phyloP scores from a whole-genome alignment of 129 eudicot species.

The Escallonia rubra region DNA sequence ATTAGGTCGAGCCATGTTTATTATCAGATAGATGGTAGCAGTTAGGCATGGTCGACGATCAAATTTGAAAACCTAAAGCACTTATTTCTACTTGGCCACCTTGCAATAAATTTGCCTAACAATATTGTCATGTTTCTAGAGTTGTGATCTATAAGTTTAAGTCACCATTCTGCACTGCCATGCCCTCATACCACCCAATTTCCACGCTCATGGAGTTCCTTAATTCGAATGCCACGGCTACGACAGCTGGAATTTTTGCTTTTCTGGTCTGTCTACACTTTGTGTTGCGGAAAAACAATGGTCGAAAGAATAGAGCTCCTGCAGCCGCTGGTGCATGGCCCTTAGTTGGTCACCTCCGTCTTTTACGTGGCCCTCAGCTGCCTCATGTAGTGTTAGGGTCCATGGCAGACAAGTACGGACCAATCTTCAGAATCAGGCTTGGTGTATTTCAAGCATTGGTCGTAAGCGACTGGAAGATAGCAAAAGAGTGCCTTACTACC shows the following conservation, averaged over 20 bases:
- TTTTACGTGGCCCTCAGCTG: constrained; percentile 10
- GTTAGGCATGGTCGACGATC: no score
- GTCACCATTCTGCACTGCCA: no score
- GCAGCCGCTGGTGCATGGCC: constrained; percentile 28
- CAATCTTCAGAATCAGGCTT: constrained; percentile 23
- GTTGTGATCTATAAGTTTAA: no score
- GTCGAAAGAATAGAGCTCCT: constrained; percentile 3
- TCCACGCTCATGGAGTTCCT: no score
- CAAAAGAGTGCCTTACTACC: constrained; percentile 19
- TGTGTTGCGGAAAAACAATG: not conserved
- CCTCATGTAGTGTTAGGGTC: constrained; percentile 20
- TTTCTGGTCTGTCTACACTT: not conserved
- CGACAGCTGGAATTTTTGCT: not conserved
- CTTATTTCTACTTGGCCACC: no score
- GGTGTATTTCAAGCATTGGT: constrained; percentile 17
- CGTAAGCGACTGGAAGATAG: constrained; percentile 16
- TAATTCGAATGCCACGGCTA: not conserved
- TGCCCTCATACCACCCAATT: no score
- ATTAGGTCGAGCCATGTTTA: no score
- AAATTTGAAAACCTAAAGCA: no score
- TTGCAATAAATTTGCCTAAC: no score
- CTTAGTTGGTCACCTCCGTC: constrained; percentile 22
- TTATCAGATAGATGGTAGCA: no score
- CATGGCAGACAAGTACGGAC: constrained; percentile 22
- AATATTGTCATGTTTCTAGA: no score